Evolutionary conservation across 331 rosid genomes (phyloP).

Genomic region (Malus hybrid): DNA sequence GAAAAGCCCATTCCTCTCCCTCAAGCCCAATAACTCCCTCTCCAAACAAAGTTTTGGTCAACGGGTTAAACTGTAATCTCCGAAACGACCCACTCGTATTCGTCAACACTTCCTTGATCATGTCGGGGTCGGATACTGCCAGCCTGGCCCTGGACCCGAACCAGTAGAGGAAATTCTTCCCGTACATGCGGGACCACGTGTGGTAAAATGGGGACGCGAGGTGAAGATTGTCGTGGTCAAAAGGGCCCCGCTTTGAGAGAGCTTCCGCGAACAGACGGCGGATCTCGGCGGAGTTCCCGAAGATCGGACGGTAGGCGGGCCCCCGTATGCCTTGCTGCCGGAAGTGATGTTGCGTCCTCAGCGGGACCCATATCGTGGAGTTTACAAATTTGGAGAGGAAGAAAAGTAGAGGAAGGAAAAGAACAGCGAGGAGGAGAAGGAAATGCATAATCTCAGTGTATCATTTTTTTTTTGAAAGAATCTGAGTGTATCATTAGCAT

Average conservation of each 20-base stretch:
- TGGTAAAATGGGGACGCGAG: constrained; percentile 50
- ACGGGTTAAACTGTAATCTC: constrained; percentile 28
- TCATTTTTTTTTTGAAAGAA: neutral
- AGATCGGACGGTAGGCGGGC: constrained; percentile 56
- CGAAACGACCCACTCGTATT: constrained; percentile 28
- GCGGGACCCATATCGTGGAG: constrained; percentile 51
- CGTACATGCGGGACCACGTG: constrained; percentile 57
- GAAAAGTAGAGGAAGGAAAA: neutral
- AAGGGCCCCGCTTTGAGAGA: constrained; percentile 19
- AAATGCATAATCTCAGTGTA: constrained; percentile 5
- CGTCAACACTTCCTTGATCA: constrained; percentile 55
- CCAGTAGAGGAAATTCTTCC: constrained; percentile 63
- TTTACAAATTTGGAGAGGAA: constrained; percentile 16
- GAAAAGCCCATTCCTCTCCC: constrained; percentile 53
- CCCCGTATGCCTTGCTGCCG: constrained; percentile 51
- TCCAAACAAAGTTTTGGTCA: constrained; percentile 43
- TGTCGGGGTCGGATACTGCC: constrained; percentile 48
- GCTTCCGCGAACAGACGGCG: constrained; percentile 36
- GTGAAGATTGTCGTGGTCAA: constrained; percentile 33
- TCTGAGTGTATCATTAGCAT: neutral
- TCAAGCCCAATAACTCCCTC: constrained; percentile 49
- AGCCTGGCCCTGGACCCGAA: constrained; percentile 64
- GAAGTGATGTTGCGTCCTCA: constrained; percentile 44
- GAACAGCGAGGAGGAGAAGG: neutral
- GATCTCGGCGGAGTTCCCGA: constrained; percentile 54